Evolutionary conservation across 2,329 filamentous ascomycete species (phyloP).

Genomic region (Massarina eburnea): DNA sequence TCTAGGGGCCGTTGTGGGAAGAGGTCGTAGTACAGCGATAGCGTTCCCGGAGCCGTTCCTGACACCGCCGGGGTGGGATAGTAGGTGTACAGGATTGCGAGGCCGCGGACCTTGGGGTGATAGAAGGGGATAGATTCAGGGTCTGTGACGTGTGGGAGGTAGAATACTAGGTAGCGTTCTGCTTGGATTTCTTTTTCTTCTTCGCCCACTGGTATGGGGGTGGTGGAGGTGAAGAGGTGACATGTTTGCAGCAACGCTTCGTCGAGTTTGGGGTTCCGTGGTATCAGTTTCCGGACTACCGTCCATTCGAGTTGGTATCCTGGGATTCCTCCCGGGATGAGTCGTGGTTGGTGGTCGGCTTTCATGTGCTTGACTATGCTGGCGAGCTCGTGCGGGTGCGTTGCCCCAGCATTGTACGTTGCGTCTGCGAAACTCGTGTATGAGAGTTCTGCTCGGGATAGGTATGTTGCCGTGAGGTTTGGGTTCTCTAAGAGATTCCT

Average conservation of each 20-base stretch:
- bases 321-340: constrained; percentile 28
- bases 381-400: constrained; percentile 40
- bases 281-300: constrained; percentile 76
- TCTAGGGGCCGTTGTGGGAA: constrained; percentile 45
- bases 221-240: constrained; percentile 60
- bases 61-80: constrained; percentile 38
- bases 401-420: constrained; percentile 35
- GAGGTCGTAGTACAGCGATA: constrained; percentile 57
- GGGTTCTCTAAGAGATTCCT: constrained; percentile 75
- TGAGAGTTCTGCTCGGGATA: constrained; percentile 77
- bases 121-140: constrained; percentile 77
- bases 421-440: constrained; percentile 52
- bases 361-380: constrained; percentile 53
- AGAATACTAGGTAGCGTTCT: constrained; percentile 65
- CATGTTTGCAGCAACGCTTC: constrained; percentile 79
- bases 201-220: constrained; percentile 11
- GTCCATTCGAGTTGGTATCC: constrained; percentile 58
- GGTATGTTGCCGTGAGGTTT: constrained; percentile 75
- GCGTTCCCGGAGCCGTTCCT: constrained; percentile 29
- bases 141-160: constrained; percentile 70
- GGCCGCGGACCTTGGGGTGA: constrained; percentile 73
- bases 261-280: constrained; percentile 78
- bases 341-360: constrained; percentile 38
- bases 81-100: constrained; percentile 77
- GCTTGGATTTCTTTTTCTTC: constrained; percentile 25